Evolutionary conservation across 768 basidiomycete species (phyloP), one percentile per base, ranked within the genome.

Genomic region (Pisolithus microcarpus): DNA sequence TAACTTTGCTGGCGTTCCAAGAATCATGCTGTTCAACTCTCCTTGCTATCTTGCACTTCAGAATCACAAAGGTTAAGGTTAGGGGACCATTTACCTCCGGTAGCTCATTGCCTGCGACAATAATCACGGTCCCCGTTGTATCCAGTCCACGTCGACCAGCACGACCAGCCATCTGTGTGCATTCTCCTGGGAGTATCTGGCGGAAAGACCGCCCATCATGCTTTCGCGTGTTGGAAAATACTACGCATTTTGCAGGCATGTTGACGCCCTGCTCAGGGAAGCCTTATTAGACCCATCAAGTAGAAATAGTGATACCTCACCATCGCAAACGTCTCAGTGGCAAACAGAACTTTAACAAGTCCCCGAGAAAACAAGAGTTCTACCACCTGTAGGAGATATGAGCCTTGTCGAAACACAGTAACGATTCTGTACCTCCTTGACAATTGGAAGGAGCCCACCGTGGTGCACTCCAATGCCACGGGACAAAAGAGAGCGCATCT

Each of bases 281-380:
- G 31, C 49, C 28, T 21, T 16, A 19, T 61, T 49, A 54, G 53
- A 50, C 24, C 53, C 47, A 53, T 47, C 19, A 19, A 50, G 47
- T 9, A 53, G 52, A 30, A 30, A 38, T n/a, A 23, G 5, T 8
- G 23, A 18, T 9, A 38, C 8, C 74, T 51, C 50, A 92, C 94
- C 95, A 99, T 98, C 0, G 95, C 95, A 65, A 99, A 99, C 0
- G 96, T 99, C 70, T 99, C 96, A 5, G 96, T 99, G 1, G 96
- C 96, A 64, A 99, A 99, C 7, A 99, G 72, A 19, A 96, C 82
- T 68, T 97, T 98, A 54, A 99, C 94, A 46, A 98, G 72, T 16
- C 96, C 96, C 40, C 92, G 82, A 8, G 93, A 89, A 65, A 99
- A 99, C 16, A 99, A 75, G 38, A 98, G 87, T 66, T 99, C 96